Percentiles rank a stretch among this genome's conserved stretches.
Evolutionary conservation across 768 basidiomycete species (phyloP).

Genomic region (Rhodosporidiobolus odoratus): DNA sequence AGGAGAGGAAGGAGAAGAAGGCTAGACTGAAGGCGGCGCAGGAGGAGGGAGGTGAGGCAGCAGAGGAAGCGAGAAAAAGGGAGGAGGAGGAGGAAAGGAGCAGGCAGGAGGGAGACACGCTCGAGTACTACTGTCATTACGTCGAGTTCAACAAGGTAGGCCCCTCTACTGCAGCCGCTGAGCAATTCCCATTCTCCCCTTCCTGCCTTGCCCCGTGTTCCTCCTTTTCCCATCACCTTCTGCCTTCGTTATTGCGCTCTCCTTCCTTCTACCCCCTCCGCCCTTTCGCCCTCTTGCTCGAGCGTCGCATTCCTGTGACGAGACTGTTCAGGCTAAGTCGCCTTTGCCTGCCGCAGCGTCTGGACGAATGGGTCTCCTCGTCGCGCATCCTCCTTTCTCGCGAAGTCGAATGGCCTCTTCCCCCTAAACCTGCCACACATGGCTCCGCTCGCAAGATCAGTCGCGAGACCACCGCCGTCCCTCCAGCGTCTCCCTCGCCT

Average conservation of each 20-base stretch:
- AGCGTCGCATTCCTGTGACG: background rate
- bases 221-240: too few relatives aligned
- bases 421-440: conserved; percentile 27
- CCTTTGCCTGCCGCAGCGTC: conserved; percentile 50
- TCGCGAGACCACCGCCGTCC: conserved; percentile 18
- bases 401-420: conserved; percentile 84
- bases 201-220: too few relatives aligned
- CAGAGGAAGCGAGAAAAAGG: conserved; percentile 41
- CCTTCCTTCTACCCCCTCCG: background rate
- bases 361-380: conserved; percentile 94
- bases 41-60: conserved; percentile 46
- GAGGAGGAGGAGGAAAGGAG: conserved; percentile 55
- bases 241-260: background rate
- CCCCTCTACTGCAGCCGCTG: too few relatives aligned
- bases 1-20: conserved; percentile 38
- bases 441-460: conserved; percentile 29
- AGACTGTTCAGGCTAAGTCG: background rate
- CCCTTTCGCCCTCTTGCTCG: background rate
- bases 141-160: conserved; percentile 86
- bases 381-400: conserved; percentile 73
- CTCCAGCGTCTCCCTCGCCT: background rate
- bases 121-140: conserved; percentile 96
- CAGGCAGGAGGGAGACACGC: conserved; percentile 60
- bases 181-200: too few relatives aligned
- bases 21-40: conserved; percentile 42